These are phyloP conservation scores for Neurospora cerealis DNA, from an alignment of 495 filamentous ascomycete species.

Conservation along the genomic window DNA sequence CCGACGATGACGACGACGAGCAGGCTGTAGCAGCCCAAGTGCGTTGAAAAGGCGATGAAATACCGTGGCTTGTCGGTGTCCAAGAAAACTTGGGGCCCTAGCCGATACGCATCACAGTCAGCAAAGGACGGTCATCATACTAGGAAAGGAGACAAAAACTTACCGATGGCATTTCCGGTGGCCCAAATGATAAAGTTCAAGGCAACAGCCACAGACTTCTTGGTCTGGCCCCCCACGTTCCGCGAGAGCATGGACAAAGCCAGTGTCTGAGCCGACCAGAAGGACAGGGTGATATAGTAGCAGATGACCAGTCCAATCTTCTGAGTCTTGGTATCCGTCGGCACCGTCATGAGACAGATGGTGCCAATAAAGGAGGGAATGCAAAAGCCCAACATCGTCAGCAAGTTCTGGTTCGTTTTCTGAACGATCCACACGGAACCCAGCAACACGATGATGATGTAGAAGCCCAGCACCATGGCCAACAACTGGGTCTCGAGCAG, in stretches of 20 bases:
- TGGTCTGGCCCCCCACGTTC: slow-evolving; percentile 47
- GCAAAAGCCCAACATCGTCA: slow-evolving; percentile 54
- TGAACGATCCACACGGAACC: slow-evolving; percentile 55
- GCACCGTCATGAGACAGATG: slow-evolving; percentile 44
- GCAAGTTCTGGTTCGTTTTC: slow-evolving; percentile 50
- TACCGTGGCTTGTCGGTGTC: slow-evolving; percentile 40
- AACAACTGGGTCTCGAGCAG: slow-evolving; percentile 45
- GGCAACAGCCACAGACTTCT: slow-evolving; percentile 39
- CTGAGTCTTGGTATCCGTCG: slow-evolving; percentile 30
- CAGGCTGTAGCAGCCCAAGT: slow-evolving; percentile 42
- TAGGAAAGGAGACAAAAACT: background rate
- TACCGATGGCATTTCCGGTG: slow-evolving; percentile 39
- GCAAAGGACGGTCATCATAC: background rate
- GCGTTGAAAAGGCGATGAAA: slow-evolving; percentile 43
- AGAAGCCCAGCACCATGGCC: slow-evolving; percentile 61
- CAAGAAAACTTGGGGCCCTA: slow-evolving; percentile 44
- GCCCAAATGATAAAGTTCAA: slow-evolving; percentile 42
- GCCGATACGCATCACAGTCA: background rate
- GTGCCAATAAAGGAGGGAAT: slow-evolving; percentile 53
- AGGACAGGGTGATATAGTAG: slow-evolving; percentile 47
- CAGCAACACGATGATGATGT: slow-evolving; percentile 58
- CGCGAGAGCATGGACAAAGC: slow-evolving; percentile 40
- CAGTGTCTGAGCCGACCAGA: slow-evolving; percentile 49
- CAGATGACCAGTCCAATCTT: slow-evolving; percentile 44
- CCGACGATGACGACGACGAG: slow-evolving; percentile 36